Conservation (phyloP, 129 eudicot species). For the Apium graveolens region DNA sequence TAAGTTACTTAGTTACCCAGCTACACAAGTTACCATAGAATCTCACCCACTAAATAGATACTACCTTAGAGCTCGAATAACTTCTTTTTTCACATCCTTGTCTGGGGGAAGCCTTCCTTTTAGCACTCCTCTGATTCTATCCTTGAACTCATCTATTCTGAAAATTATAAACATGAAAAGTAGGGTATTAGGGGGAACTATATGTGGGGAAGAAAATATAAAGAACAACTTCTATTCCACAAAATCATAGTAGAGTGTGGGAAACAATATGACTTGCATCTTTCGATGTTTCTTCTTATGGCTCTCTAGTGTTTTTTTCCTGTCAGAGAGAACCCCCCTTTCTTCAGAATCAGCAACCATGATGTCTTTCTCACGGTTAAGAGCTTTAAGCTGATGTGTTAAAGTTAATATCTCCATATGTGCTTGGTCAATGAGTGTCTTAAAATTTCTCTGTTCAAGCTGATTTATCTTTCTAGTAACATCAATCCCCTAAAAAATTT, state of each 20-base stretch:
- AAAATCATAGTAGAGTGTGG: background rate
- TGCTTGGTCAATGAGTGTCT: constrained; percentile 28
- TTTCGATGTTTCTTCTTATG: constrained; percentile 59
- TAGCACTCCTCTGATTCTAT: constrained; percentile 62
- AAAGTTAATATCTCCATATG: constrained; percentile 29
- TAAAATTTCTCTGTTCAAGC: constrained; percentile 45
- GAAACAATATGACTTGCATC: constrained; percentile 49
- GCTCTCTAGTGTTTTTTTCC: constrained; percentile 50
- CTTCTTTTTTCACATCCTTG: constrained; percentile 76
- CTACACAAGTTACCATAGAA: no score
- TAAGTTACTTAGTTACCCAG: no score
- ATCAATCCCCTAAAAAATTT: constrained; percentile 39
- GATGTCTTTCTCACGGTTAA: constrained; percentile 40
- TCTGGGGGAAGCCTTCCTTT: constrained; percentile 92
- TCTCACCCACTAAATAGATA: background rate
- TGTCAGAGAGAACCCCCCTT: constrained; percentile 31
- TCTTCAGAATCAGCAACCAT: constrained; percentile 44
- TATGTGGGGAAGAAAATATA: background rate
- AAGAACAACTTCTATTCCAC: background rate
- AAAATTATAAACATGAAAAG: constrained; percentile 10
- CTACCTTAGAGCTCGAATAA: constrained; percentile 64
- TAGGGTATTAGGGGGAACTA: background rate
- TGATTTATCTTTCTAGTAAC: constrained; percentile 53
- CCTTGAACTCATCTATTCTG: constrained; percentile 79
- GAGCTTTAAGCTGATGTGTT: constrained; percentile 36